These are phyloP conservation scores for Solanum chacoense DNA, from an alignment of 305 asterid species.

Conservation along the genomic window DNA sequence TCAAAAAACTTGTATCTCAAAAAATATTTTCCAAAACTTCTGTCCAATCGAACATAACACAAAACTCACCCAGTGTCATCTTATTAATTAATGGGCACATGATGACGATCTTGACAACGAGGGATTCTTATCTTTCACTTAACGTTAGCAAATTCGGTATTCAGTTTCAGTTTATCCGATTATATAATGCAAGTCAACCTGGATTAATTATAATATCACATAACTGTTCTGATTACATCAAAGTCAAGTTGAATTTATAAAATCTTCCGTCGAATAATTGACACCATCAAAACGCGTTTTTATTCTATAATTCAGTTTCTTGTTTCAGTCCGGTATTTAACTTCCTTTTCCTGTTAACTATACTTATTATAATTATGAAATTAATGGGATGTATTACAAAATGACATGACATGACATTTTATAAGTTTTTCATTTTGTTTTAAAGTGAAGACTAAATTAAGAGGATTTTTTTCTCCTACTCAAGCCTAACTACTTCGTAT, in stretches of 20 bases:
- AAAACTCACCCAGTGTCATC: not conserved
- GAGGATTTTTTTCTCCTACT: not conserved
- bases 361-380: not conserved
- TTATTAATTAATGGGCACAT: not conserved
- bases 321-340: not conserved
- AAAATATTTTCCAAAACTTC: accelerated
- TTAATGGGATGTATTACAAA: not conserved
- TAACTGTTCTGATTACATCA: not conserved
- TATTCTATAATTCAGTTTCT: not conserved
- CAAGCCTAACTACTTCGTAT: not conserved
- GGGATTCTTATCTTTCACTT: not conserved
- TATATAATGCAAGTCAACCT: not conserved
- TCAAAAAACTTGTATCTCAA: accelerated
- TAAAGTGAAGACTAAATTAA: not conserved
- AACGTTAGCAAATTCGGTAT: not conserved
- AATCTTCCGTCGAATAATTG: not conserved
- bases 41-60: not conserved
- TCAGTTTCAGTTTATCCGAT: not conserved
- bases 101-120: not conserved
- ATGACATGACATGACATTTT: not conserved
- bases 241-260: not conserved
- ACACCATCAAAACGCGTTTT: not conserved
- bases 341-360: not conserved
- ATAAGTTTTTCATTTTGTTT: not conserved
- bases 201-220: not conserved